Evolutionary conservation across 2,329 filamentous ascomycete species (phyloP), one percentile per base, ranked within the genome.

Genomic region (Fusarium sp.): DNA sequence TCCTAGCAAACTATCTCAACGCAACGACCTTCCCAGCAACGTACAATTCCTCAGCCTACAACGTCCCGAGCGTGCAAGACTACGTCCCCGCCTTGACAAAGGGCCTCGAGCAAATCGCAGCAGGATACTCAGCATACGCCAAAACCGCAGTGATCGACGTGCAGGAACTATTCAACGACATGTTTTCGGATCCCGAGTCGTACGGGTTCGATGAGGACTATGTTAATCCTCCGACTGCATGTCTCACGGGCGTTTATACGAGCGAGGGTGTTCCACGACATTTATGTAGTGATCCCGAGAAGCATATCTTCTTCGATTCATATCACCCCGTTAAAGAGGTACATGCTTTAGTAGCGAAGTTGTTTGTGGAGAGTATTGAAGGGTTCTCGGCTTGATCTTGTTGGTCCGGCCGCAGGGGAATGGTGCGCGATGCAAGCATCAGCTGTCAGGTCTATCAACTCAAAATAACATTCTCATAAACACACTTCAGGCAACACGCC

Each of bases 301-400:
- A 48, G 13, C 70, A 73, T 26, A 20, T 73, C 1, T 73, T 73
- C 7, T 74, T 73, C 10, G 70, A 73, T 38, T 71, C 42, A 1
- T 73, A 73, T 22, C 70, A 73, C 15, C 70, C 70, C 7, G 60
- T 47, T 0, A 73, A 73, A 17, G 56, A 73, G 35, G 66, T 61
- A 3, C 70, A 74, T 47, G 56, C 38, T 7, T 45, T 73, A 31
- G 54, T 73, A 15, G 70, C 66, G 3, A 38, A 51, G 11, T 28
- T 73, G 20, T 73, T 73, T 44, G 44, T 55, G 9, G 17, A 44
- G 2, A 18, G 47, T 13, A 74, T 73, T 14, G 11, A 7, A 1
- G 14, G 26, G 7, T 33, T 73, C 1, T 48, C 17, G 7, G 38
- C 20, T 26, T 52, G 33, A 52, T 52, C 9, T 26, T 36, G n/a